Evolutionary conservation across 768 basidiomycete genomes (phyloP).

Genomic region (Rhodosporidiobolus sp.): DNA sequence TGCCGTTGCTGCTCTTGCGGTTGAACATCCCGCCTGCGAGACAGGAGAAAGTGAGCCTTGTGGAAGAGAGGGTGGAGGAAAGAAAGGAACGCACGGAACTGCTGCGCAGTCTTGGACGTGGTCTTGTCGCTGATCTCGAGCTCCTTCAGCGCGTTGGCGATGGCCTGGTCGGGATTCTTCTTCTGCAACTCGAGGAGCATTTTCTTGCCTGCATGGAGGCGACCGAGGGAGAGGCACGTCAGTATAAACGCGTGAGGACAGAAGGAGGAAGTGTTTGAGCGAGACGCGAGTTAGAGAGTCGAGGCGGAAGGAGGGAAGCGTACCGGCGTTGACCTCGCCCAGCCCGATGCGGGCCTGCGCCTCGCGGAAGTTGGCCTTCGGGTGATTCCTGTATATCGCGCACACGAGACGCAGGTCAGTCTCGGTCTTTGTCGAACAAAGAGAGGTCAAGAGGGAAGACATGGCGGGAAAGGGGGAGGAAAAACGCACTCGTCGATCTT

Average conservation of each 20-base stretch:
- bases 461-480: neutral
- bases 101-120: neutral
- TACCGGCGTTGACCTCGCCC: conserved; percentile 9
- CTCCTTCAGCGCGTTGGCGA: conserved; percentile 17
- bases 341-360: conserved; percentile 32
- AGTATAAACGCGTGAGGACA: neutral
- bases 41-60: neutral
- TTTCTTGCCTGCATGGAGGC: conserved; percentile 16
- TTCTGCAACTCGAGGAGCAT: conserved; percentile 28
- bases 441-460: too few species aligned
- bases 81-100: conserved; percentile 11
- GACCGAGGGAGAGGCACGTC: conserved; percentile 15
- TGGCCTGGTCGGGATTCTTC: conserved; percentile 25
- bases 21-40: conserved; percentile 7
- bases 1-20: neutral
- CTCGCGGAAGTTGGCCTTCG: conserved; percentile 27
- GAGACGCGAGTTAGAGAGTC: too few species aligned
- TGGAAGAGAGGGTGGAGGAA: neutral
- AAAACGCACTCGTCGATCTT: conserved; percentile 24
- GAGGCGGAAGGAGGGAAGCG: neutral
- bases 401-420: too few species aligned
- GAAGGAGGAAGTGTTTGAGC: too few species aligned
- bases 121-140: conserved; percentile 9
- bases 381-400: conserved; percentile 12
- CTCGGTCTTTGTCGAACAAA: too few species aligned